Percentiles rank a stretch among this genome's conserved stretches.
Evolutionary conservation across 805 yeast genomes (phyloP).

Genomic region (Sungouiozyma ichnusensis): DNA sequence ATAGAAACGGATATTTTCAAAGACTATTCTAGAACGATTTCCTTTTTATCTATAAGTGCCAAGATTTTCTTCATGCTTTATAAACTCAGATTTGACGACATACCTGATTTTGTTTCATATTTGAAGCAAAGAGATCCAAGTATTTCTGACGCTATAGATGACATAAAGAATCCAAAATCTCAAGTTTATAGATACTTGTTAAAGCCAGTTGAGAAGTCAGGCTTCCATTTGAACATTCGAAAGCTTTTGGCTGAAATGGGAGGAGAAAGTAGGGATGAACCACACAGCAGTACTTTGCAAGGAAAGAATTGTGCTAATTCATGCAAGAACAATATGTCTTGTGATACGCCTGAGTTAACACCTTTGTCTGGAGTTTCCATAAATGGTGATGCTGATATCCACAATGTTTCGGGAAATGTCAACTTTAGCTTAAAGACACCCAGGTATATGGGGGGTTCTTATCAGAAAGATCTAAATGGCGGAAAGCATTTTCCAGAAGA

Average conservation of each 20-base stretch:
- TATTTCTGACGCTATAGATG: conserved; percentile 7
- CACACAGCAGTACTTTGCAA: neutral
- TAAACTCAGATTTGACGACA: conserved; percentile 25
- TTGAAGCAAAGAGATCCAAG: conserved; percentile 60
- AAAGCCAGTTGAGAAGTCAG: conserved; percentile 18
- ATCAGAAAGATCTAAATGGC: neutral
- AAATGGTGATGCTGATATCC: neutral
- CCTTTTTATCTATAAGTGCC: conserved; percentile 12
- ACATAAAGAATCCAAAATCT: conserved; percentile 16
- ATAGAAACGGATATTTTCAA: conserved; percentile 9
- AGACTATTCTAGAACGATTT: conserved; percentile 10
- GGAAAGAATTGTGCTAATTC: neutral
- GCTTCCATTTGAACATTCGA: conserved; percentile 18
- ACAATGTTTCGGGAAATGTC: neutral
- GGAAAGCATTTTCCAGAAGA: neutral
- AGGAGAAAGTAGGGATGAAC: neutral
- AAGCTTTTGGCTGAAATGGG: conserved; percentile 3
- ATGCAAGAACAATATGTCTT: neutral
- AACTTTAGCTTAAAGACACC: neutral
- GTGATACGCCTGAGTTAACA: neutral
- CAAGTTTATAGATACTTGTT: conserved; percentile 14
- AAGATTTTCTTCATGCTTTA: conserved; percentile 11
- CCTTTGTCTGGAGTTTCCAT: neutral
- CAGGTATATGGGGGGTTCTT: neutral
- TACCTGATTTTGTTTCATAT: conserved; percentile 49